Evolutionary conservation across 306 rosid genomes (phyloP).

Genomic region (Fagus crenata): DNA sequence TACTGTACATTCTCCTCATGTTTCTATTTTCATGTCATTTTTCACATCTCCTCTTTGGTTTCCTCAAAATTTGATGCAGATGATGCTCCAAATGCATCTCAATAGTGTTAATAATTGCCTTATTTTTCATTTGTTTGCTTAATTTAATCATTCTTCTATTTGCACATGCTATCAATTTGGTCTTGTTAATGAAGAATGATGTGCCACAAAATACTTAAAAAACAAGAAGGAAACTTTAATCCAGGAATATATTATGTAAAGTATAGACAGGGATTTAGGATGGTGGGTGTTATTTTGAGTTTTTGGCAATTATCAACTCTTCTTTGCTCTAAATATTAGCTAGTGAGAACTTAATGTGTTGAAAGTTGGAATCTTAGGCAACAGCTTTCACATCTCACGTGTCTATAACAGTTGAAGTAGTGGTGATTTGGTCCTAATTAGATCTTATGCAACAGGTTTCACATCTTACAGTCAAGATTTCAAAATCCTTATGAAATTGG

Average conservation of each 20-base stretch:
- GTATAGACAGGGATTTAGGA: neutral
- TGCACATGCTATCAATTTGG: neutral
- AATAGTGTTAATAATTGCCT: neutral
- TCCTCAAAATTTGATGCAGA: neutral
- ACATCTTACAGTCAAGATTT: too few species aligned
- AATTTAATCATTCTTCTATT: neutral
- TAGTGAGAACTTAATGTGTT: neutral
- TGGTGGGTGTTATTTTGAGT: neutral
- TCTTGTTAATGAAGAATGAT: neutral
- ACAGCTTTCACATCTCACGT: neutral
- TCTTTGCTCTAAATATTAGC: neutral
- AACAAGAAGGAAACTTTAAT: too few species aligned
- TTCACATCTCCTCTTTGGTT: neutral
- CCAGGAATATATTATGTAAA: neutral
- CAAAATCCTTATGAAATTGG: too few species aligned
- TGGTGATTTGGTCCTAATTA: neutral
- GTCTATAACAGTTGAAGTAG: neutral
- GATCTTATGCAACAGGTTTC: too few species aligned
- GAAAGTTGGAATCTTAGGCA: neutral
- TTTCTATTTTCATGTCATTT: conserved; percentile 2
- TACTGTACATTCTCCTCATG: conserved; percentile 7
- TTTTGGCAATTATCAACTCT: neutral
- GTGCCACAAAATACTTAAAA: neutral
- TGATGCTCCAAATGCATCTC: neutral
- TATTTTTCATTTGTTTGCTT: neutral